Base-by-base conservation (phyloP, 2,329 filamentous ascomycete genomes). In the Fusarium mundagurra region DNA sequence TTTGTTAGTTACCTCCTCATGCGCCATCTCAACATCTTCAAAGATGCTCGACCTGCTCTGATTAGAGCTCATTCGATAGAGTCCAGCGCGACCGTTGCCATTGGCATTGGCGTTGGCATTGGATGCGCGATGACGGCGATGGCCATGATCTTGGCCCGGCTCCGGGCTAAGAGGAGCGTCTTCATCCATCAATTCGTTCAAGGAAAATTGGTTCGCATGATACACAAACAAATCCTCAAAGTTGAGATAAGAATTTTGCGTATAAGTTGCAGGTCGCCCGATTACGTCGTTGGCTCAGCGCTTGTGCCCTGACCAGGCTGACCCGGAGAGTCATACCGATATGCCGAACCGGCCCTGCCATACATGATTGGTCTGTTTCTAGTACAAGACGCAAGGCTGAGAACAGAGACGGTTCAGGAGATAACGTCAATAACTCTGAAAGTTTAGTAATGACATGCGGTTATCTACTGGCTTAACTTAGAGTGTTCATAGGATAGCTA, bases 11-110 rank as follows among this genome's bases (percentile, higher is more conserved):
- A 96, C 94, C 89, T 98, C 96, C 81, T 98, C 94, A 59, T 97
- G 94, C 27, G 96, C 96, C 96, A 99, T 98, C 82, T 98, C 96
- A n/a, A 98, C 95, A 83, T 98, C 94, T 76, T 94, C 94, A 77
- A 98, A 92, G 76, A 98, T 92, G 83, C 94, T 97, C 41, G 92
- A 87, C 83, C 88, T 91, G 84, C 93, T 94, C 78, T 91, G 87
- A 78, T 94, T 94, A 59, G 92, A 93, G 74, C 87, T 87, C 63
- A 92, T 86, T 61, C 92, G 87, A 82, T 94, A 94, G 71, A 93
- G 80, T 59, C 80, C 61, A 31, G 71, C 63, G 55, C 64, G 76
- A 54, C 57, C 78, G 27, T 41, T 55, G 34, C 36, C 24, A 41
- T 41, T 41, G 51, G 34, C 33, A 67, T 80, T 78, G 50, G 33